Evolutionary conservation across 805 yeast genomes (phyloP).

Genomic region (Sugiyamaella lignohabitans): DNA sequence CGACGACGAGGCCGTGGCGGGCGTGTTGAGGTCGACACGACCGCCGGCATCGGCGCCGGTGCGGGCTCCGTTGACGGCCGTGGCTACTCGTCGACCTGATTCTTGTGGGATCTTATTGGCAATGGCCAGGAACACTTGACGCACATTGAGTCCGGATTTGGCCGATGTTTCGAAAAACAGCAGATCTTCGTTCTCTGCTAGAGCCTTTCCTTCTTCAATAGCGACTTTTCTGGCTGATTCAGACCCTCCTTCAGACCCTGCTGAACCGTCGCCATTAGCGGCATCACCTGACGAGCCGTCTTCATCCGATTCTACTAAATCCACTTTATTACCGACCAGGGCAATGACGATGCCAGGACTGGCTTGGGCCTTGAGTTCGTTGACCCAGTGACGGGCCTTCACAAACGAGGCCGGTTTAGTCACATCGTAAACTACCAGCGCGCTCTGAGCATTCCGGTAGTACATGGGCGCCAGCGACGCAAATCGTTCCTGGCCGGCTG

Average conservation of each 20-base stretch:
- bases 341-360: slow-evolving; percentile 89
- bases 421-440: slow-evolving; percentile 89
- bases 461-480: slow-evolving; percentile 96
- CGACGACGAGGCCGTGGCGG: neutral
- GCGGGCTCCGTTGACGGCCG: slow-evolving; percentile 2
- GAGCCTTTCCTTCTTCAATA: slow-evolving; percentile 73
- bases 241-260: slow-evolving; percentile 15
- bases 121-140: slow-evolving; percentile 83
- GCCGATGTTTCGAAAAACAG: slow-evolving; percentile 83
- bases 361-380: slow-evolving; percentile 92
- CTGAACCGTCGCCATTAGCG: slow-evolving; percentile 20
- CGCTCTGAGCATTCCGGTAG: slow-evolving; percentile 95
- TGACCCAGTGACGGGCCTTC: slow-evolving; percentile 97
- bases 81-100: slow-evolving; percentile 16
- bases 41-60: slow-evolving; percentile 18
- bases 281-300: slow-evolving; percentile 26
- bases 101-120: slow-evolving; percentile 78
- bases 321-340: slow-evolving; percentile 87
- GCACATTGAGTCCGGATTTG: slow-evolving; percentile 80
- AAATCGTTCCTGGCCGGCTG: slow-evolving; percentile 97
- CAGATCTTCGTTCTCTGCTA: slow-evolving; percentile 88
- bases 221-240: slow-evolving; percentile 69
- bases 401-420: slow-evolving; percentile 92
- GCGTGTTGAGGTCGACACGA: slow-evolving; percentile 13
- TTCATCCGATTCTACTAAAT: slow-evolving; percentile 49